These are phyloP conservation scores for Septoria petroselini DNA, from an alignment of 2,329 filamentous ascomycete genomes.

Conservation along the genomic window DNA sequence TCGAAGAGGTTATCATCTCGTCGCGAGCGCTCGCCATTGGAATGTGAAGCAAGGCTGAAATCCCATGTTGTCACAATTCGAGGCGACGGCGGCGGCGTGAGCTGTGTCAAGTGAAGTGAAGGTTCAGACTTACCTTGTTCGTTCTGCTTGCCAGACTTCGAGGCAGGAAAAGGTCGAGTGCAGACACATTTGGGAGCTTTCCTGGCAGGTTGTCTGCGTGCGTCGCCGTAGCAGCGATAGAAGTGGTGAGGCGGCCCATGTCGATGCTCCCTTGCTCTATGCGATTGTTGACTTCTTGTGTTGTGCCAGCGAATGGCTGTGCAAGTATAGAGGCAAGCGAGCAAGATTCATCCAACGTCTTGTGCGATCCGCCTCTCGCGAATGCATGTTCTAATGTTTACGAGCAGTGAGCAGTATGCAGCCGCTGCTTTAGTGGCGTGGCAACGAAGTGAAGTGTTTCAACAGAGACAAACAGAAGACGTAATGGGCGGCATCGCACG, in stretches of 20 bases:
- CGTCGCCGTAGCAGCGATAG: constrained; percentile 29
- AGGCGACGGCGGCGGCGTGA: background rate
- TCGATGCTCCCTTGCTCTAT: background rate
- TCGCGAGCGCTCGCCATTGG: background rate
- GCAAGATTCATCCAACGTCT: too few species aligned
- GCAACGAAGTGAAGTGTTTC: too few species aligned
- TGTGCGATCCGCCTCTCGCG: too few species aligned
- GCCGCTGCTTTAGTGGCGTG: too few species aligned
- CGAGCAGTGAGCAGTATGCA: too few species aligned
- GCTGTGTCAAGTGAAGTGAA: constrained; percentile 10
- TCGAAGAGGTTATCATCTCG: too few species aligned
- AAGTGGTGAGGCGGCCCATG: constrained; percentile 35
- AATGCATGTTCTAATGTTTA: too few species aligned
- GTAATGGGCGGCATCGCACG: too few species aligned
- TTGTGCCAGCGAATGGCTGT: too few species aligned
- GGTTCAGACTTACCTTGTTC: constrained; percentile 21
- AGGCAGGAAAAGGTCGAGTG: constrained; percentile 36
- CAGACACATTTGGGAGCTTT: constrained; percentile 31
- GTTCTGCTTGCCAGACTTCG: constrained; percentile 12
- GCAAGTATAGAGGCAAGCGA: too few species aligned
- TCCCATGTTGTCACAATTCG: background rate
- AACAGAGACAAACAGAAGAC: too few species aligned
- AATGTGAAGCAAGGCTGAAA: background rate
- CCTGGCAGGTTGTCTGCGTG: constrained; percentile 32
- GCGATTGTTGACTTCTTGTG: too few species aligned